Evolutionary conservation across 768 basidiomycete species (phyloP).

Genomic region (Suillus plorans): DNA sequence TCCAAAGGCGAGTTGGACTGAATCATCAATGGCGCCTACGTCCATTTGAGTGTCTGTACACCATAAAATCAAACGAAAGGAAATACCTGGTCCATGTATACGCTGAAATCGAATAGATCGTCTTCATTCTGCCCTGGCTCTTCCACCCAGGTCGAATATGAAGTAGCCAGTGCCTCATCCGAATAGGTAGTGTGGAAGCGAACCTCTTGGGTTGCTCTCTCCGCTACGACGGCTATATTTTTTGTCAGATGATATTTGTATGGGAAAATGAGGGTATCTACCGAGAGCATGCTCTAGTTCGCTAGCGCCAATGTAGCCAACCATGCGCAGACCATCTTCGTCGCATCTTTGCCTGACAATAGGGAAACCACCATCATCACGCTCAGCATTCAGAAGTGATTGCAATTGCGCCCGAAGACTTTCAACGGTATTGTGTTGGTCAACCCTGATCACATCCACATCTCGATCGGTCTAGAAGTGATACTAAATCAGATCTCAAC

Average conservation of each 20-base stretch:
- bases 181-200: constrained; percentile 56
- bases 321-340: constrained; percentile 56
- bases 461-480: constrained; percentile 58
- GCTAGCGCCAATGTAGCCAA: constrained; percentile 89
- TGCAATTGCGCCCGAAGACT: constrained; percentile 72
- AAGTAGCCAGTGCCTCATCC: constrained; percentile 48
- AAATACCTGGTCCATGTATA: constrained; percentile 86
- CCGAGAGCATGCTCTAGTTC: constrained; percentile 93
- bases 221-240: constrained; percentile 67
- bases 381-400: constrained; percentile 52
- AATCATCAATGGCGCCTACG: constrained; percentile 83
- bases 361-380: constrained; percentile 85
- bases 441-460: constrained; percentile 69
- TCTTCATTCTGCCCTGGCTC: constrained; percentile 20
- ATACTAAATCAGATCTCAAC: background rate
- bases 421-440: constrained; percentile 74
- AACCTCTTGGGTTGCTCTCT: constrained; percentile 65
- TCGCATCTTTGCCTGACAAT: constrained; percentile 58
- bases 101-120: constrained; percentile 78
- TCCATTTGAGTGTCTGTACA: background rate
- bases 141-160: constrained; percentile 60
- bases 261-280: constrained; percentile 37
- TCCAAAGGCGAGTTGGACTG: constrained; percentile 86
- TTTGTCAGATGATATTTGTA: constrained; percentile 4
- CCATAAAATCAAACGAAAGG: background rate